Base-by-base conservation (phyloP, 495 filamentous ascomycete species). In the Tuber melanosporum region DNA sequence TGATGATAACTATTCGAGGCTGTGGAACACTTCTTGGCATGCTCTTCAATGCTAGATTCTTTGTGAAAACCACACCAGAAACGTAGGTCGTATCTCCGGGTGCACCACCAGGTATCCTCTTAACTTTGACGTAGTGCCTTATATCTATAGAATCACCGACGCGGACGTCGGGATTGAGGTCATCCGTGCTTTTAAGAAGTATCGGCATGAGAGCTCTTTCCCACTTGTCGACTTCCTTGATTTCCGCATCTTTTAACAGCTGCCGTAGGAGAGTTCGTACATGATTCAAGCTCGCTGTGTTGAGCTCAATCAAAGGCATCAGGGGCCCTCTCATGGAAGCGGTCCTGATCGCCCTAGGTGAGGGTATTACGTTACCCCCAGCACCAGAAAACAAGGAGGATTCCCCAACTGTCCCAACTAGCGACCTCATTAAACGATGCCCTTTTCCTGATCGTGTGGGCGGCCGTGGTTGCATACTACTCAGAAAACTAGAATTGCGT, bases 91-190 rank as follows among this genome's bases (percentile, higher is more conserved):
- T 98, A 85, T 99, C 96, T 26, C 92, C 90, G 62, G 95, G 95
- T 73, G 88, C 89, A 43, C 94, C 95, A 32, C 95, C 94, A 1
- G 94, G 91, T 9, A 98, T 94, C 83, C 96, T 96, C 82, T 99
- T 99, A 36, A 99, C 85, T 84, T 99, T 99, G 70, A 99, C 91
- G 82, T 97, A 99, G 81, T 98, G 95, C n/a, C 95, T 90, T 77
- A 99, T 97, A 84, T 99, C 95, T 85, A 98, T 97, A 81, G 95
- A 92, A 82, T 99, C 96, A 3, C 93, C 93, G 71, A 87, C 87
- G 72, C 94, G 91, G 39, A 97, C 91, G 84, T 98, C 91, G 7
- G 96, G 96, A 79, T 97, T 93, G 32, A 99, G 94, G 81, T 97
- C 95, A 79, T 97, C 94, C 0, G 95, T 95, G 76, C 94, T 94